phyloP scores from a whole-genome alignment of 768 basidiomycete species.

The Suillus luteus region DNA sequence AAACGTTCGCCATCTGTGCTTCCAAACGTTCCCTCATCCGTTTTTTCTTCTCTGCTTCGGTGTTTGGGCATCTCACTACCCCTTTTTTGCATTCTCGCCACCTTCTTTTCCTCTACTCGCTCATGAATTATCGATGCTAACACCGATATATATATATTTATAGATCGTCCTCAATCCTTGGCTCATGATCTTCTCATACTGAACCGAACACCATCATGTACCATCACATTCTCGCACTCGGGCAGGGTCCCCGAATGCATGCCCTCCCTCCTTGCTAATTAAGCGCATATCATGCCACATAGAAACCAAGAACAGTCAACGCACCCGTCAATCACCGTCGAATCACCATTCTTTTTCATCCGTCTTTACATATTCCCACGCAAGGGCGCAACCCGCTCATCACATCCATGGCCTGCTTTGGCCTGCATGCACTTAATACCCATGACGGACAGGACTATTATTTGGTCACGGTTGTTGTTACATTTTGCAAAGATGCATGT shows the following conservation, averaged over 20 bases:
- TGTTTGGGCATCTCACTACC: slow-evolving; percentile 36
- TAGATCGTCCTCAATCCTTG: slow-evolving; percentile 86
- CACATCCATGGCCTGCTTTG: neutral
- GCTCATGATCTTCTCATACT: slow-evolving; percentile 81
- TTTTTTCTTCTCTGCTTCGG: slow-evolving; percentile 6
- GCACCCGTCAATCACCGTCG: neutral
- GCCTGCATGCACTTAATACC: too few species aligned
- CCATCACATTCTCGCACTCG: neutral
- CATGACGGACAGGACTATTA: neutral
- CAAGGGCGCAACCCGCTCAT: neutral
- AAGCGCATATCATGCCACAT: neutral
- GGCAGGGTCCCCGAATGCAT: neutral
- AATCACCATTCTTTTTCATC: slow-evolving; percentile 3
- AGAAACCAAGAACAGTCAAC: neutral
- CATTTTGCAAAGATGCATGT: too few species aligned
- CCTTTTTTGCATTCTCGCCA: slow-evolving; percentile 11
- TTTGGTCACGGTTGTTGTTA: neutral
- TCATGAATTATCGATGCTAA: slow-evolving; percentile 17
- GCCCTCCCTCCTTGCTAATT: neutral
- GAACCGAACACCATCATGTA: neutral
- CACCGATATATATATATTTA: slow-evolving; percentile 7
- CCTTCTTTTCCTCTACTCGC: slow-evolving; percentile 1
- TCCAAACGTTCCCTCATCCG: slow-evolving; percentile 2
- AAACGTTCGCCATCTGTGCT: neutral
- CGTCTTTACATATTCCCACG: neutral